These are phyloP conservation scores for thale cress (Arabidopsis thaliana) DNA, from an alignment of 345 rosid species.

Conservation along the genomic window DNA sequence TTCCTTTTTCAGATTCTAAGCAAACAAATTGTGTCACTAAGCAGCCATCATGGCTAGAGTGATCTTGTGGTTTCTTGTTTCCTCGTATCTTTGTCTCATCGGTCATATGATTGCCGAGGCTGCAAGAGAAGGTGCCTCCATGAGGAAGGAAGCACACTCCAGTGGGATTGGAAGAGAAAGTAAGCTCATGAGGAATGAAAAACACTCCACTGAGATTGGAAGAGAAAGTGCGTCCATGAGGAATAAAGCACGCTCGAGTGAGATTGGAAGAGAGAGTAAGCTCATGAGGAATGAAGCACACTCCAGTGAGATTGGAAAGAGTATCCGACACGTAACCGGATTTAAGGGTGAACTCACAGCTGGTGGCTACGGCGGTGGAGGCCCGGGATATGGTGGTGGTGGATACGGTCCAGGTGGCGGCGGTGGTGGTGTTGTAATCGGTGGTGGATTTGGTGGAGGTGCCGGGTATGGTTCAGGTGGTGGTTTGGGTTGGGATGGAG, in stretches of 20 bases:
- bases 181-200: too few relatives aligned
- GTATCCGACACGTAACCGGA: constrained; percentile 28
- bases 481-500: constrained; percentile 42
- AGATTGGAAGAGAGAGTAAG: constrained; percentile 13
- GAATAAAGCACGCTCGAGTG: not conserved
- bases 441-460: constrained; percentile 43
- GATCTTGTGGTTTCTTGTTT: constrained; percentile 41
- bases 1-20: constrained; percentile 29
- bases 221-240: not conserved
- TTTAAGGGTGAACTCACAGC: constrained; percentile 41
- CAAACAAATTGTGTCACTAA: constrained; percentile 4
- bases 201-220: too few relatives aligned
- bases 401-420: constrained; percentile 44
- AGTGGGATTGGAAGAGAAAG: constrained; percentile 18
- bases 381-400: constrained; percentile 39
- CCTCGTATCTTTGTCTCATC: constrained; percentile 37
- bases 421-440: constrained; percentile 39
- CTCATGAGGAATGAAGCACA: constrained; percentile 20
- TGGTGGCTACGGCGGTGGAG: constrained; percentile 44
- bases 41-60: constrained; percentile 35
- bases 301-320: constrained; percentile 27
- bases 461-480: constrained; percentile 30
- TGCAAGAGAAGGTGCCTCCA: constrained; percentile 37
- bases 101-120: constrained; percentile 42
- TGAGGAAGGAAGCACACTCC: constrained; percentile 25